phyloP scores from a whole-genome alignment of 805 yeast species.

The Wickerhamomyces ciferrii region DNA sequence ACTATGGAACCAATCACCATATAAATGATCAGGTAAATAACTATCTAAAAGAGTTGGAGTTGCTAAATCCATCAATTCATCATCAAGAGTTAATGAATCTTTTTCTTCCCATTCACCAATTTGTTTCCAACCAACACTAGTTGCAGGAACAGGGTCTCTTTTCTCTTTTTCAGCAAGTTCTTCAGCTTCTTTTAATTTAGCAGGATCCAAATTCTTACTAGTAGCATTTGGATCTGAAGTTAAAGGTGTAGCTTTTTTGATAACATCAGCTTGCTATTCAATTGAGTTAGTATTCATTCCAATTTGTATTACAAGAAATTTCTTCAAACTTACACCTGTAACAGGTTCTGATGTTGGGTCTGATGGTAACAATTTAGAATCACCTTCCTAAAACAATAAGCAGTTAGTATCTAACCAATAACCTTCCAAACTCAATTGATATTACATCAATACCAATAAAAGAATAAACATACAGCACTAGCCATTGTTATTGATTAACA shows the following conservation, averaged over 20 bases:
- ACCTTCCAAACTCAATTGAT: too few species aligned
- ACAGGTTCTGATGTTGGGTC: constrained; percentile 11
- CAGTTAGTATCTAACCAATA: too few species aligned
- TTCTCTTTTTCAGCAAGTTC: constrained; percentile 19
- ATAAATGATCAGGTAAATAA: constrained; percentile 65
- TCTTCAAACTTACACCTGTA: constrained; percentile 11
- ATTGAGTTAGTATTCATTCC: neutral
- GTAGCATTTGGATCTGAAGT: constrained; percentile 1
- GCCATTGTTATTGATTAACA: neutral
- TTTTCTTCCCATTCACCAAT: constrained; percentile 81
- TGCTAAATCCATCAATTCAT: constrained; percentile 67
- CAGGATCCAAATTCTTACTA: constrained; percentile 11
- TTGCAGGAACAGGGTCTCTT: constrained; percentile 52
- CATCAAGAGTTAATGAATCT: constrained; percentile 59
- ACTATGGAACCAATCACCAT: constrained; percentile 97
- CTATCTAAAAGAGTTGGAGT: constrained; percentile 72
- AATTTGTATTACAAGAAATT: too few species aligned
- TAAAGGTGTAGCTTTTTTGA: constrained; percentile 8
- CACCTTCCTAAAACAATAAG: neutral
- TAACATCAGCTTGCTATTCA: constrained; percentile 15
- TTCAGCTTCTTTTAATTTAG: constrained; percentile 19
- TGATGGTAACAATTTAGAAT: neutral
- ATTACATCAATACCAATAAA: too few species aligned
- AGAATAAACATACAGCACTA: constrained; percentile 1
- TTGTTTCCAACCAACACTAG: constrained; percentile 92